Conservation (phyloP, 768 basidiomycete species). For the Glaciozyma martinii region DNA sequence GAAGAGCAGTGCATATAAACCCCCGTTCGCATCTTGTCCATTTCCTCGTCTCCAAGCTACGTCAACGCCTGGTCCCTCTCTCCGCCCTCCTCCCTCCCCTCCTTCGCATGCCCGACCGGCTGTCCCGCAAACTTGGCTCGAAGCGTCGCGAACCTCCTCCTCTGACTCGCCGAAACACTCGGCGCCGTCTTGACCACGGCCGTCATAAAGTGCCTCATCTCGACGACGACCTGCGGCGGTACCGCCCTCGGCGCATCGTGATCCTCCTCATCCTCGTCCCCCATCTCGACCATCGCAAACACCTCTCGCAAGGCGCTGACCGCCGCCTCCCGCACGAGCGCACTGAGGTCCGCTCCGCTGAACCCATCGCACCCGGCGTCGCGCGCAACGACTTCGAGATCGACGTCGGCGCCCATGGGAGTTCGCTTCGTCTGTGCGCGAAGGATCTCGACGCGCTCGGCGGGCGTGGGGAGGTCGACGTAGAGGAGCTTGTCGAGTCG, state of each 20-base stretch:
- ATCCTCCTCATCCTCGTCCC: constrained; percentile 24
- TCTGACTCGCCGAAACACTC: constrained; percentile 71
- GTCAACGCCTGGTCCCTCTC: constrained; percentile 4
- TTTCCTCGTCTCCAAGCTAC: not conserved
- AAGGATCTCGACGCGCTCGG: constrained; percentile 75
- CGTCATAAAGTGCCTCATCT: constrained; percentile 56
- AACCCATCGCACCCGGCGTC: constrained; percentile 64
- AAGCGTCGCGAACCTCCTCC: constrained; percentile 70
- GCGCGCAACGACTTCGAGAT: constrained; percentile 60
- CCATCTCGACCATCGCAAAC: constrained; percentile 53
- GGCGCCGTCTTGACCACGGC: constrained; percentile 76
- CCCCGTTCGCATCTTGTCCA: too few relatives aligned
- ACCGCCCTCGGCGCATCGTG: constrained; percentile 29
- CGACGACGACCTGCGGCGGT: constrained; percentile 46
- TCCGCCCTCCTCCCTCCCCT: constrained; percentile 11
- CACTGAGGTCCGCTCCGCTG: constrained; percentile 88
- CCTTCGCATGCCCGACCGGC: constrained; percentile 37
- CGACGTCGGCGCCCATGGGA: constrained; percentile 51
- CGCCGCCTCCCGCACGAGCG: constrained; percentile 85
- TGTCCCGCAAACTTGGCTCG: constrained; percentile 75
- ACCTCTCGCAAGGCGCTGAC: constrained; percentile 29
- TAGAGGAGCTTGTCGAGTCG: constrained; percentile 92
- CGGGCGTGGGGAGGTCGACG: constrained; percentile 85
- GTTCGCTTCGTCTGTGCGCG: constrained; percentile 69
- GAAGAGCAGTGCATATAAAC: too few relatives aligned